Evolutionary conservation across 169 alveolate genomes (phyloP).

Genomic region (Babesia sp.): DNA sequence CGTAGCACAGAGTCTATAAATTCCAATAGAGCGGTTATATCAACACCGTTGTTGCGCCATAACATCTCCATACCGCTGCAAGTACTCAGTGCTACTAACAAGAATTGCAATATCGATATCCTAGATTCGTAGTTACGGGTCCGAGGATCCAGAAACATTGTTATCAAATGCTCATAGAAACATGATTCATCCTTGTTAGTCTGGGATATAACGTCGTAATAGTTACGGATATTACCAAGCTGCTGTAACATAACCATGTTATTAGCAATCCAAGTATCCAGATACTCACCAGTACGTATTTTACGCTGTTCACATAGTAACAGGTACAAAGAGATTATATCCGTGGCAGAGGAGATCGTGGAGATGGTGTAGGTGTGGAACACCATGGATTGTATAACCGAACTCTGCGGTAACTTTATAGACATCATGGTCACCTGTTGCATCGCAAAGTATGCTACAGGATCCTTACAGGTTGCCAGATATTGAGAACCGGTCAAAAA

Average conservation of each 20-base stretch:
- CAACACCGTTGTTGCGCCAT: constrained; percentile 21
- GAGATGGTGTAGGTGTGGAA: constrained; percentile 22
- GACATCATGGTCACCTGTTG: constrained; percentile 11
- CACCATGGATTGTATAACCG: constrained; percentile 15
- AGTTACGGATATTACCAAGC: constrained; percentile 10
- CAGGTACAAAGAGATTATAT: constrained; percentile 19
- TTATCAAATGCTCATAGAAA: constrained; percentile 33
- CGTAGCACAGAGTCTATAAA: constrained; percentile 37
- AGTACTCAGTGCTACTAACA: constrained; percentile 32
- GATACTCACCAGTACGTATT: not conserved
- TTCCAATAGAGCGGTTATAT: constrained; percentile 19
- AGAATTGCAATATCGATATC: constrained; percentile 29
- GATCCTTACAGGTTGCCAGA: constrained; percentile 6
- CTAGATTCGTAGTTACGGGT: constrained; percentile 9
- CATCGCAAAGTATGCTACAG: constrained; percentile 27
- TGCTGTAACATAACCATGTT: not conserved
- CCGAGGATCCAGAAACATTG: constrained; percentile 10
- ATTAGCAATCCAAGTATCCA: not conserved
- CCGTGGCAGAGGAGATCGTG: constrained; percentile 28
- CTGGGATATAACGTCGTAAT: constrained; percentile 20
- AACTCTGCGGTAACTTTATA: not conserved
- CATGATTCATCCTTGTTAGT: constrained; percentile 30
- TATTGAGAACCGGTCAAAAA: not conserved
- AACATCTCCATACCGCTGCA: constrained; percentile 48
- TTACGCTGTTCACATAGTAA: constrained; percentile 13